These are phyloP conservation scores for Trametes cubensis DNA, from an alignment of 768 basidiomycete species.

Conservation along the genomic window DNA sequence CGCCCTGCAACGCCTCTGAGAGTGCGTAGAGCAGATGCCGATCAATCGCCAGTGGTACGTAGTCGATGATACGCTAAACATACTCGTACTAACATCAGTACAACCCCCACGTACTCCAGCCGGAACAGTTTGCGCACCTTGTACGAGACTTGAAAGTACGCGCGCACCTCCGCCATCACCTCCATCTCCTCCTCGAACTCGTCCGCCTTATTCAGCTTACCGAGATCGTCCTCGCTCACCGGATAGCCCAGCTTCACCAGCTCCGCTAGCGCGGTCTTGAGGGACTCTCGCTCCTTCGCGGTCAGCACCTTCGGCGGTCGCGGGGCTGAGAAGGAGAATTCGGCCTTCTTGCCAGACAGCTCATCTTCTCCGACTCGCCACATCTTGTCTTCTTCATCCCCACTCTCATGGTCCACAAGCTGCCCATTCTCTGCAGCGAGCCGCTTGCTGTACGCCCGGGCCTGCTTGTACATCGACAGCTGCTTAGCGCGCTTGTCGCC, in stretches of 20 bases:
- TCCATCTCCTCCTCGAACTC: slow-evolving; percentile 54
- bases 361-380: not conserved
- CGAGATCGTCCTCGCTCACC: slow-evolving; percentile 44
- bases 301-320: slow-evolving; percentile 1
- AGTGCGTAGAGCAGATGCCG: slow-evolving; percentile 42
- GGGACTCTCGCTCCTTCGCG: slow-evolving; percentile 22
- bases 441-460: not conserved
- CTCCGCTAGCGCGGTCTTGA: slow-evolving; percentile 40
- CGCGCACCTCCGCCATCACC: slow-evolving; percentile 74
- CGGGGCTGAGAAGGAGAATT: not conserved
- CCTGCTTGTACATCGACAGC: not conserved
- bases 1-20: slow-evolving; percentile 35
- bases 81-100: not conserved
- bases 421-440: not conserved
- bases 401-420: not conserved
- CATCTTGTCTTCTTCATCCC: not conserved
- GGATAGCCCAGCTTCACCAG: slow-evolving; percentile 45
- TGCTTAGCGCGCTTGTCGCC: not conserved
- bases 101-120: not conserved
- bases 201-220: slow-evolving; percentile 53
- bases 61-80: slow-evolving; percentile 55
- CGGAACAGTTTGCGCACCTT: slow-evolving; percentile 44
- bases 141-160: slow-evolving; percentile 58
- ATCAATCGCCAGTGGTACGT: slow-evolving; percentile 59
- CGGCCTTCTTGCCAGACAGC: not conserved